Evolutionary conservation across 1,284 basidiomycete genomes (phyloP).

Genomic region (Pyrrhoderma noxium): DNA sequence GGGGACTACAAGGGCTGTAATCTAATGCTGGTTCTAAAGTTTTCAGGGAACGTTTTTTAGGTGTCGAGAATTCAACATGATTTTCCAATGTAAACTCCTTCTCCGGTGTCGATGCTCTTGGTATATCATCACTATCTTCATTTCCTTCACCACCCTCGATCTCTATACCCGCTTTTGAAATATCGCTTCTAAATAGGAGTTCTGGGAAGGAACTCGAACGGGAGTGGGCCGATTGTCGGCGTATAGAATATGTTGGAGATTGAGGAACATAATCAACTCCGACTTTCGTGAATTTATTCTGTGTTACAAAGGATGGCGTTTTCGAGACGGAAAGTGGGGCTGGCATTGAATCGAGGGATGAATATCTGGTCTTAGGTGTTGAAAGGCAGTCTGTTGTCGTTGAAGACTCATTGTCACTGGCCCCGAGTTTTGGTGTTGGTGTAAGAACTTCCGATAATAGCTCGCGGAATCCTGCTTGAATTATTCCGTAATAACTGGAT

Average conservation of each 20-base stretch:
- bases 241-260: conserved; percentile 25
- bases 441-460: conserved; percentile 34
- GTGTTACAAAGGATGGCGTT: conserved; percentile 15
- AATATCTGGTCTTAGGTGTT: conserved; percentile 7
- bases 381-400: neutral
- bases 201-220: neutral
- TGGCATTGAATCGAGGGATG: neutral
- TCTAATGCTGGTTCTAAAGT: no score
- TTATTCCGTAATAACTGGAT: conserved; percentile 41
- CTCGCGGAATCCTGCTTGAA: conserved; percentile 60
- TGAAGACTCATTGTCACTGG: neutral
- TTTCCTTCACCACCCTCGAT: neutral
- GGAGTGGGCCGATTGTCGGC: no score
- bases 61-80: no score
- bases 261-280: conserved; percentile 29
- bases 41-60: no score
- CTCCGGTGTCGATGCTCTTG: no score
- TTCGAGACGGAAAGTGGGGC: conserved; percentile 8
- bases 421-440: conserved; percentile 4
- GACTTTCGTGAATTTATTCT: conserved; percentile 43
- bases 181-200: neutral
- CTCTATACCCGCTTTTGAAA: neutral
- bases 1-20: no score
- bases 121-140: neutral
- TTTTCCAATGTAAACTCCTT: no score